phyloP scores from a whole-genome alignment of 495 filamentous ascomycete genomes.

The Hyaloscypha bicolor region DNA sequence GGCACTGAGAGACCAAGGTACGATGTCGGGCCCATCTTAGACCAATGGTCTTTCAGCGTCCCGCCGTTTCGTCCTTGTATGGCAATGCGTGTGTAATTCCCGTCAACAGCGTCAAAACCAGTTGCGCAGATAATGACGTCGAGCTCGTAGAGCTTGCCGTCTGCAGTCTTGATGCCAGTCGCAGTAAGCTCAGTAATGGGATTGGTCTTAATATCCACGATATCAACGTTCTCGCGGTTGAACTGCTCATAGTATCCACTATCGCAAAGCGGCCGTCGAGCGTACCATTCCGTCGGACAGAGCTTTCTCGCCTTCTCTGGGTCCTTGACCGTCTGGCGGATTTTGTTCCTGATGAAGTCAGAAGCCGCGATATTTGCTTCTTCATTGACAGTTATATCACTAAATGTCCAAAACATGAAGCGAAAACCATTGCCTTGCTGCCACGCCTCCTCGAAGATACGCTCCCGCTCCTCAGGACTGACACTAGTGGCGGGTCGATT shows the following conservation, averaged over 20 bases:
- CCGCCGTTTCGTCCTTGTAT: constrained; percentile 54
- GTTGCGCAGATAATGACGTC: constrained; percentile 69
- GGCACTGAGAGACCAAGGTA: constrained; percentile 64
- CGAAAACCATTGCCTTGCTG: constrained; percentile 12
- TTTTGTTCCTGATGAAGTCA: constrained; percentile 17
- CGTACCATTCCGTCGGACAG: constrained; percentile 48
- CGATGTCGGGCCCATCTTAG: constrained; percentile 54
- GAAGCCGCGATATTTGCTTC: constrained; percentile 19
- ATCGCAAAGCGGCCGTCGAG: constrained; percentile 65
- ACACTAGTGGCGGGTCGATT: too few relatives aligned
- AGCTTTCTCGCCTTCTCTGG: constrained; percentile 9
- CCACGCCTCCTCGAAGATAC: constrained; percentile 11
- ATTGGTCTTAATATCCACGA: constrained; percentile 50
- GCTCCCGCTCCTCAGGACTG: constrained; percentile 8
- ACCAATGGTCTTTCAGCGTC: constrained; percentile 49
- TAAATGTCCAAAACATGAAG: constrained; percentile 18
- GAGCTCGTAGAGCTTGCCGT: constrained; percentile 50
- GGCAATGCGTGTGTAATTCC: constrained; percentile 51
- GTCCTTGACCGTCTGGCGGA: constrained; percentile 5
- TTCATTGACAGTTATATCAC: constrained; percentile 10
- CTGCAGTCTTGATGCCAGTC: constrained; percentile 57
- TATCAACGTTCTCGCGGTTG: constrained; percentile 55
- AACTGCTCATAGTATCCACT: constrained; percentile 70
- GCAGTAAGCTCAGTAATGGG: constrained; percentile 60
- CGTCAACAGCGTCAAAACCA: constrained; percentile 61